Base-by-base conservation (phyloP, 2,329 filamentous ascomycete species). In the Alternaria novae-zelandiae region DNA sequence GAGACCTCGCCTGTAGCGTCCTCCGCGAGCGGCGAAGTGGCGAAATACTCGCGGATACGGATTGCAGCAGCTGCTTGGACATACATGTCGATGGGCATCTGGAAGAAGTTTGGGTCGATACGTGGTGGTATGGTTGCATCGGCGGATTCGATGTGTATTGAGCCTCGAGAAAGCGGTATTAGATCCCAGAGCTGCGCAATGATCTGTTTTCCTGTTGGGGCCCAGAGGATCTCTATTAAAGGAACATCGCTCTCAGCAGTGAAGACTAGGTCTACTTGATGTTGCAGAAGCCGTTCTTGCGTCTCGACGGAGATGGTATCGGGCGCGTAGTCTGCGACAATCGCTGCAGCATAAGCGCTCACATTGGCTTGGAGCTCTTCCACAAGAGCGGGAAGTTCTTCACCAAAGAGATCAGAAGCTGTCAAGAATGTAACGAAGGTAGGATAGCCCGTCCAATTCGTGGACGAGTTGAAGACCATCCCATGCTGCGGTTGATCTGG, bases 261-360 rank as follows among this genome's bases (percentile, higher is more conserved):
- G 71, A 86, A 86, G 15, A 87, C 79, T 10, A 87, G 74, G 54
- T 84, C 79, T 63, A 86, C 78, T 71, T 87, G 84, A 4, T 83
- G 73, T 8, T 73, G 72, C 20, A 86, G 77, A 2, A 85, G 71
- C 13, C 72, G 69, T 61, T 84, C 78, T 28, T 86, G 63, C 13
- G 78, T 74, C 13, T 74, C 59, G 5, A 73, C 66, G 10, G 71
- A 70, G 4, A 70, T 74, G 2, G 67, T 63, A 50, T 71, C 54
- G 2, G 57, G 49, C 6, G 67, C 63, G 13, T 64, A 68, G 49
- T 74, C 69, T 17, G 69, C 54, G 23, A 73, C 54, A 15, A 77
- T 74, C 10, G 58, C 53, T 6, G 63, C 26, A 15, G 78, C 77
- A 54, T 78, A 80, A 8, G 57, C 46, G n/a, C 69, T 64, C 15